Conservation (phyloP, 805 yeast species). For the Hanseniaspora pseudoguilliermondii region DNA sequence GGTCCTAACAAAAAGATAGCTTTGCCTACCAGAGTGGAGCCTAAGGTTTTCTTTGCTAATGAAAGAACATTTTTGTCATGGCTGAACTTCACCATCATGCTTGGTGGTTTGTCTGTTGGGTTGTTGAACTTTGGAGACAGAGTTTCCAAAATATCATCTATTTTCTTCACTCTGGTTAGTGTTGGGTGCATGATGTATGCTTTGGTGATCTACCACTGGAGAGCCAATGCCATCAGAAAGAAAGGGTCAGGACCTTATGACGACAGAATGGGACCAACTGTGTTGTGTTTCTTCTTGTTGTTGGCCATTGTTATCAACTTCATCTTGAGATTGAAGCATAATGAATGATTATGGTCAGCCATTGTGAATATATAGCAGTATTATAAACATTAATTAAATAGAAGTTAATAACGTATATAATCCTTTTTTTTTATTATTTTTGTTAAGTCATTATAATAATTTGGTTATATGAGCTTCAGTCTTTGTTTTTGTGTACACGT, state of each 20-base stretch:
- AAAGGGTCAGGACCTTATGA: constrained; percentile 99
- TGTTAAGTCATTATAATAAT: too few species aligned
- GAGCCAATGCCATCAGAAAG: constrained; percentile 95
- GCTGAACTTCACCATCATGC: constrained; percentile 96
- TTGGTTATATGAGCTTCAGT: too few species aligned
- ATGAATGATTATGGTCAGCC: constrained; percentile 3
- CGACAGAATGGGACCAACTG: constrained; percentile 96
- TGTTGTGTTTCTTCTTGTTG: constrained; percentile 84
- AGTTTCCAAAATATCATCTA: constrained; percentile 85
- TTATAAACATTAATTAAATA: too few species aligned
- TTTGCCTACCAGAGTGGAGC: constrained; percentile 94
- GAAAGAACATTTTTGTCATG: constrained; percentile 97
- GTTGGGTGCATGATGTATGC: constrained; percentile 98
- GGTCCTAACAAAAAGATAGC: constrained; percentile 88
- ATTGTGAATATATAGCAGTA: too few species aligned
- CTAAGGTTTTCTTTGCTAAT: constrained; percentile 96
- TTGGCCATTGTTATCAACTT: constrained; percentile 91
- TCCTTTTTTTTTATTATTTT: too few species aligned
- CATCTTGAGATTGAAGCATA: constrained; percentile 45
- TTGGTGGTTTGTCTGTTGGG: constrained; percentile 94
- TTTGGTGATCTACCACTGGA: constrained; percentile 92
- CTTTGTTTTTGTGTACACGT: too few species aligned
- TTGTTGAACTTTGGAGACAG: constrained; percentile 90
- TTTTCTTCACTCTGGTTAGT: constrained; percentile 85
- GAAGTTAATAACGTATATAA: too few species aligned